A percentile compares a stretch with the other conserved stretches of the same genome.
These are phyloP conservation scores for Chlorella sorokiniana DNA, from an alignment of 139 green algal genomes.

Conservation along the genomic window DNA sequence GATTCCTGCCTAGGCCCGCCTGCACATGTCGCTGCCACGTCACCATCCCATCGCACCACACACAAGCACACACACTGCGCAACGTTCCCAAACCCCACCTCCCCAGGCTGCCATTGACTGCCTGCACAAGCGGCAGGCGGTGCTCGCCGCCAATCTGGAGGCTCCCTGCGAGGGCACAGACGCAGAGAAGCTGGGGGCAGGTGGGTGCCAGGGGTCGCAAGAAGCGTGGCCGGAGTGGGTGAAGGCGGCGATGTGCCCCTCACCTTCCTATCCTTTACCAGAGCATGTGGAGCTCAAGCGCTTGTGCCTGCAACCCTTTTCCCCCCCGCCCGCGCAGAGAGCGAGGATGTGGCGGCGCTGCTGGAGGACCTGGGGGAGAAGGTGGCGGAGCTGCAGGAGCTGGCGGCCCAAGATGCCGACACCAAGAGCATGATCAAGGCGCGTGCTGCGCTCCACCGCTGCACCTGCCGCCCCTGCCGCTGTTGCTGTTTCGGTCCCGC, in stretches of 20 bases:
- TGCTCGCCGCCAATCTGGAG: background rate
- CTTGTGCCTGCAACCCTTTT: background rate
- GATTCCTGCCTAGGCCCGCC: too few relatives aligned
- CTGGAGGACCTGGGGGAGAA: constrained; percentile 55
- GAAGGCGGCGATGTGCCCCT: background rate
- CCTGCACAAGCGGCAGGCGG: constrained; percentile 14
- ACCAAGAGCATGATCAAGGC: constrained; percentile 47
- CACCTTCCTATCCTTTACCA: background rate
- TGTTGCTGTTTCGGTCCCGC: background rate
- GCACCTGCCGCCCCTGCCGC: background rate
- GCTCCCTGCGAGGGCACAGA: background rate
- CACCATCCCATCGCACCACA: background rate
- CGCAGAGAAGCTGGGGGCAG: background rate
- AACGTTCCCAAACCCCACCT: background rate
- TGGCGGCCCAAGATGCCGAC: constrained; percentile 33
- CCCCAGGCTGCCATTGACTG: constrained; percentile 33
- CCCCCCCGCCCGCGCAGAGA: constrained; percentile 7
- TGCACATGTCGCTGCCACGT: too few relatives aligned
- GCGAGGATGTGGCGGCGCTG: constrained; percentile 40
- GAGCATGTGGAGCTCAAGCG: background rate
- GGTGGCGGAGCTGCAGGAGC: constrained; percentile 49
- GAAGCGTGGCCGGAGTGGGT: background rate
- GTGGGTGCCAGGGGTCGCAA: background rate
- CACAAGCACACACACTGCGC: background rate
- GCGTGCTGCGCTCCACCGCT: background rate